Evolutionary conservation across 78 protist species (phyloP), one percentile per base, ranked within the genome.

Genomic region (Fonticula alba): DNA sequence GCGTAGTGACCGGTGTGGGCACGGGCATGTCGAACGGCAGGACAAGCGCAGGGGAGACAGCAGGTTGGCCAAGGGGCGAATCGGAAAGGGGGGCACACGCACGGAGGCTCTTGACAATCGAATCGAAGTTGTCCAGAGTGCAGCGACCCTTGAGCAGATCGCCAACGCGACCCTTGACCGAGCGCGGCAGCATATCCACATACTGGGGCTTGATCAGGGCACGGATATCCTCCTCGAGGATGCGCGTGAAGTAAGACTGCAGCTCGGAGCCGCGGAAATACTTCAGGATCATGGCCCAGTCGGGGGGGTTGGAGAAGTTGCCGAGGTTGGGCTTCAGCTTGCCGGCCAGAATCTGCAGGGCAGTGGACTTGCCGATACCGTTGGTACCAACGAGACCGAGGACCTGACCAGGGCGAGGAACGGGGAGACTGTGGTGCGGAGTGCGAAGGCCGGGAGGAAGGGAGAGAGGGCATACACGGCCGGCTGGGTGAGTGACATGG

Each of bases 311-410:
- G 24, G 26, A 83, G 53, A 74, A 91, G 13, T 69, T 49, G 36
- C 99, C 99, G 27, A 97, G 84, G 72, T 97, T 97, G 60, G 99
- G 99, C 66, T 93, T 95, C 68, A 79, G 57, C 68, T 88, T 87
- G 62, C 90, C 97, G 1, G 95, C 85, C 22, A 97, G 84, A 41
- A 97, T 82, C 73, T 85, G 82, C 46, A 97, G 87, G 0, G 99
- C 99, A 0, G 99, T 97, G 31, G 93, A 75, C 87, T 97, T 97
- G 55, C 99, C 99, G 64, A 91, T 94, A 66, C 99, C 99, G 81
- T 94, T 96, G 29, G 95, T 89, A 26, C 99, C 98, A 22, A 95
- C 99, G 20, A 96, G 76, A 27, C 99, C 99, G 9, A 97, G 83
- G 22, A 97, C 99, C 67, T 94, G 95, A 31, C 98, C 98, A 9